Percentiles rank a stretch among this genome's conserved stretches.
These are phyloP conservation scores for Globisporangium uncinulatum DNA, from an alignment of 352 stramenopile genomes.

Conservation along the genomic window DNA sequence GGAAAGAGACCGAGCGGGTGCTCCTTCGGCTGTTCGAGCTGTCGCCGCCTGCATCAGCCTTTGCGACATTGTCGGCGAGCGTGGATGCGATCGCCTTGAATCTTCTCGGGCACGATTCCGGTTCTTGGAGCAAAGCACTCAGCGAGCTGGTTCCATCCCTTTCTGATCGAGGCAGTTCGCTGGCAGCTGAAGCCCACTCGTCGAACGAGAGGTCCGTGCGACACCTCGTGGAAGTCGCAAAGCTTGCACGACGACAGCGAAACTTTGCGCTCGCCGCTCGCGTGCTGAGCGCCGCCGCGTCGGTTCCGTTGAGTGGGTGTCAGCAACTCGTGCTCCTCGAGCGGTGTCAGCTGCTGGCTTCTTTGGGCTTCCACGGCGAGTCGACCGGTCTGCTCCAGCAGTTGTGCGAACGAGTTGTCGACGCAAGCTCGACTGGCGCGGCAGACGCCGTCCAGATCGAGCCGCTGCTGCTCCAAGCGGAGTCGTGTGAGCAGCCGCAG, in stretches of 20 bases:
- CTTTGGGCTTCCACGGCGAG: conserved; percentile 25
- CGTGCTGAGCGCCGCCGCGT: conserved; percentile 25
- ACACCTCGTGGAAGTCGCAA: conserved; percentile 28
- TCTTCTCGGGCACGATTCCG: conserved; percentile 25
- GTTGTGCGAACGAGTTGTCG: conserved; percentile 16
- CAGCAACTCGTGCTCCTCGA: conserved; percentile 24
- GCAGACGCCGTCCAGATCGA: not conserved
- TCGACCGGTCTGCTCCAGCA: conserved; percentile 19
- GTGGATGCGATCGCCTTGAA: conserved; percentile 15
- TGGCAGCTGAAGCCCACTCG: not conserved
- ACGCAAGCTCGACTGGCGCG: not conserved
- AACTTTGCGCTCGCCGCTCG: conserved; percentile 35
- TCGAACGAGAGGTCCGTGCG: not conserved
- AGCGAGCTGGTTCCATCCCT: not conserved
- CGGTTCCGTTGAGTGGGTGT: not conserved
- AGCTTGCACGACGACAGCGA: conserved; percentile 44
- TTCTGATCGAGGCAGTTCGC: not conserved
- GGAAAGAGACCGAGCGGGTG: conserved; percentile 27
- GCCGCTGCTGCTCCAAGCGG: conserved; percentile 28
- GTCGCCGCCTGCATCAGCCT: not conserved
- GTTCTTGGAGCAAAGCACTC: conserved; percentile 27
- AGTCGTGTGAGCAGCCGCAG: conserved; percentile 14
- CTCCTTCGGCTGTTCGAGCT: conserved; percentile 18
- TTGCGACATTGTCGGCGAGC: not conserved
- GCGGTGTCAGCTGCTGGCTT: conserved; percentile 30